phyloP scores from a whole-genome alignment of 805 yeast species.

The Saturnispora galanensis region DNA sequence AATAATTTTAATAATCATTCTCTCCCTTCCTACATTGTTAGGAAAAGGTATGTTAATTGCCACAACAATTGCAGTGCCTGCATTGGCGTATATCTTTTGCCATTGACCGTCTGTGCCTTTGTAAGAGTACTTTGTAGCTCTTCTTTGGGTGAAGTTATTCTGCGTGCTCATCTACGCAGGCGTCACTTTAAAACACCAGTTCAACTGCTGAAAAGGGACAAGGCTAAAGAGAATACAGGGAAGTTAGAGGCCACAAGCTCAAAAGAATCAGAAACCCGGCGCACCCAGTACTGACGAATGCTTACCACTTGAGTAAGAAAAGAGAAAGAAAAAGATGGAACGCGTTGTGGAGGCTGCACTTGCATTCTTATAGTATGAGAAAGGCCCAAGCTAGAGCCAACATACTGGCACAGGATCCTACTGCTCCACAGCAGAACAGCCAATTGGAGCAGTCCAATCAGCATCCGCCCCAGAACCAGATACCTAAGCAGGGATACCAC shows the following conservation, averaged over 20 bases:
- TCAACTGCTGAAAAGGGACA: neutral
- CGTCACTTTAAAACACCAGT: too few relatives aligned
- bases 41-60: neutral
- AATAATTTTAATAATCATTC: neutral
- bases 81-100: neutral
- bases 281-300: too few relatives aligned
- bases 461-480: neutral
- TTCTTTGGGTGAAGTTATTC: neutral
- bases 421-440: conserved; percentile 1
- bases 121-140: neutral
- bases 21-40: neutral
- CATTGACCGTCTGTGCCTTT: neutral
- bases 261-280: too few relatives aligned
- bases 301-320: neutral
- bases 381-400: conserved; percentile 21
- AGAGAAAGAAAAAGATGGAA: neutral
- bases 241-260: too few relatives aligned
- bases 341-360: neutral
- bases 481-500: too few relatives aligned
- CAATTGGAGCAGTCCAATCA: neutral
- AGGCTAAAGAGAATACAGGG: too few relatives aligned
- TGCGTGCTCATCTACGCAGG: neutral
- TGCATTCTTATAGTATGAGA: conserved; percentile 7
- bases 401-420: conserved; percentile 15
- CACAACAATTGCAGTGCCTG: neutral